phyloP scores from a whole-genome alignment of 805 yeast species.

The Wickerhamiella australiensis region DNA sequence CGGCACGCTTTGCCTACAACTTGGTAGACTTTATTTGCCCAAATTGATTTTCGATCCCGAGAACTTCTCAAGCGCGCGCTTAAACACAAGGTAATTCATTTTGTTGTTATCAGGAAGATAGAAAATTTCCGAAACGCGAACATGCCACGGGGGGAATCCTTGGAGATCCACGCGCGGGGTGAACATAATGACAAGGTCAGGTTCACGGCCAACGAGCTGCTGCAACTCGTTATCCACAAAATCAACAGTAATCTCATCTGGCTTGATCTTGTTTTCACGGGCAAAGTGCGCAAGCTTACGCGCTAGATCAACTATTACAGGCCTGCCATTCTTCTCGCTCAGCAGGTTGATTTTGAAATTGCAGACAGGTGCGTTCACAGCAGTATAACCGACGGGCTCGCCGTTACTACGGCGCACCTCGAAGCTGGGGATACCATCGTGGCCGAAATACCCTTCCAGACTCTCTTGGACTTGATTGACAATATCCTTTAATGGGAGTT shows the following conservation, averaged over 20 bases:
- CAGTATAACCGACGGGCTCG: neutral
- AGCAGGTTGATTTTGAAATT: conserved; percentile 52
- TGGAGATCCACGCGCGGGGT: conserved; percentile 81
- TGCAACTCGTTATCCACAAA: conserved; percentile 44
- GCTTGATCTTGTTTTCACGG: conserved; percentile 43
- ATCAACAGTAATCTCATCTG: conserved; percentile 59
- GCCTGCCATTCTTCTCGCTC: conserved; percentile 73
- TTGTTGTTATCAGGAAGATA: conserved; percentile 74
- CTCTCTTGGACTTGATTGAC: conserved; percentile 46
- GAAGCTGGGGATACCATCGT: conserved; percentile 44
- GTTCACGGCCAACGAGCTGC: conserved; percentile 79
- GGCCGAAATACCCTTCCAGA: conserved; percentile 62
- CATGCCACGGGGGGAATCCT: conserved; percentile 98
- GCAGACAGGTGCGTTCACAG: conserved; percentile 10
- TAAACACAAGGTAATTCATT: conserved; percentile 75
- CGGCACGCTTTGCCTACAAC: too few species aligned
- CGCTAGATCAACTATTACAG: conserved; percentile 78
- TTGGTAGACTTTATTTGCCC: conserved; percentile 61
- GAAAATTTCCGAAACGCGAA: conserved; percentile 77
- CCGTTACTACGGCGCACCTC: conserved; percentile 6
- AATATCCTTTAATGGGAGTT: conserved; percentile 29
- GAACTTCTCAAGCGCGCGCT: conserved; percentile 37
- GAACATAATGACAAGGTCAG: conserved; percentile 74
- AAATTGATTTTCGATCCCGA: conserved; percentile 76
- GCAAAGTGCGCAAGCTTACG: conserved; percentile 73